Percentiles rank a stretch among this genome's conserved stretches.
These are phyloP conservation scores for Termitomyces sp. DNA, from an alignment of 1,284 basidiomycete species.

Conservation along the genomic window DNA sequence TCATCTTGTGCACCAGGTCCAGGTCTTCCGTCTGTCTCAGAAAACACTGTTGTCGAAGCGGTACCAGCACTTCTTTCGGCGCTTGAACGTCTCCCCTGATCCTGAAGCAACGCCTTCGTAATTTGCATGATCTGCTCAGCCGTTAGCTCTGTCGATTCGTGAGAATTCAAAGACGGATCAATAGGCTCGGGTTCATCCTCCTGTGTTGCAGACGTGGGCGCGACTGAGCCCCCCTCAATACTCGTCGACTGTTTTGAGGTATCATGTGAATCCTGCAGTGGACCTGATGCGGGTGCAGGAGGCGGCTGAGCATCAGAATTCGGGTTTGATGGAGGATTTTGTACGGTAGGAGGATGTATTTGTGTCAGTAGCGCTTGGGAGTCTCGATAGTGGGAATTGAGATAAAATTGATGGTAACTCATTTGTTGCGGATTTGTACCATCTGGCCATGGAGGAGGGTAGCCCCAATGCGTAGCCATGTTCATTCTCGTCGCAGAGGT, in stretches of 20 bases:
- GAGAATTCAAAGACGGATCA: slow-evolving; percentile 19
- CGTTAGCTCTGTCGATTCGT: slow-evolving; percentile 17
- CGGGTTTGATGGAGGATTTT: slow-evolving; percentile 1
- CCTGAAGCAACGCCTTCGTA: slow-evolving; percentile 31
- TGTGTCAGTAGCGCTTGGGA: slow-evolving; percentile 12
- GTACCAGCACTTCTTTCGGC: slow-evolving; percentile 11
- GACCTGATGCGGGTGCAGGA: slow-evolving; percentile 6
- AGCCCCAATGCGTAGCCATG: slow-evolving; percentile 34
- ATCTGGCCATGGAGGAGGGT: slow-evolving; percentile 32
- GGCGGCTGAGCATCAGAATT: slow-evolving; percentile 3
- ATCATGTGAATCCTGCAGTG: slow-evolving; percentile 8
- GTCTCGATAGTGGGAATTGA: slow-evolving; percentile 37
- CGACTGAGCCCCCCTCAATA: background rate
- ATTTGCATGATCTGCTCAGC: slow-evolving; percentile 25
- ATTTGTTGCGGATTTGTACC: slow-evolving; percentile 26
- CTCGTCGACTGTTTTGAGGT: slow-evolving; percentile 1
- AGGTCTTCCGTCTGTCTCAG: slow-evolving; percentile 6
- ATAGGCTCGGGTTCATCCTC: slow-evolving; percentile 13
- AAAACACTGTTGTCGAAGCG: slow-evolving; percentile 12
- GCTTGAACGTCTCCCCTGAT: slow-evolving; percentile 17
- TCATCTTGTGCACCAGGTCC: background rate
- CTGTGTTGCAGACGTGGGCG: background rate
- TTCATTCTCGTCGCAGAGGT: slow-evolving; percentile 47
- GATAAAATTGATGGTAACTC: slow-evolving; percentile 38
- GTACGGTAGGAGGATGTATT: slow-evolving; percentile 7